A percentile compares a stretch with the other conserved stretches of the same genome.
Conservation (phyloP, 257 asterid genomes). For the Nicotiana obtusifolia region DNA sequence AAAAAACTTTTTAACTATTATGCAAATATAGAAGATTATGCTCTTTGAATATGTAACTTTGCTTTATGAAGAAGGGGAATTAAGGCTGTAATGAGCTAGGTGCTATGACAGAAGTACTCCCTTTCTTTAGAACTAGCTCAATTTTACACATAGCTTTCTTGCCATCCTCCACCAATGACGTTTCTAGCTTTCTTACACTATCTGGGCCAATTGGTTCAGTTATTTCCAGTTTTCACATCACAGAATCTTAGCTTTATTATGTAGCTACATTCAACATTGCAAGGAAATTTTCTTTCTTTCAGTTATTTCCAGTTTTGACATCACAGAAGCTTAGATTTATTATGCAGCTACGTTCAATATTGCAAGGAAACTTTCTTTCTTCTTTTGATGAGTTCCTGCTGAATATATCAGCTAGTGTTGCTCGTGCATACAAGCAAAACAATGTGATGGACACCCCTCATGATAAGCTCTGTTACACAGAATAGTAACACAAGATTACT, state of each 20-base stretch:
- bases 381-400: neutral
- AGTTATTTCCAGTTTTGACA: neutral
- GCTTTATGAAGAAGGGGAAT: neutral
- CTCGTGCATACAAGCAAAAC: neutral
- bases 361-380: neutral
- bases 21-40: neutral
- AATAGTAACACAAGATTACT: neutral
- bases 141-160: neutral
- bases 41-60: neutral
- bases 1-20: neutral
- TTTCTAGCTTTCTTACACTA: neutral
- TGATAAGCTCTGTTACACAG: neutral
- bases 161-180: neutral
- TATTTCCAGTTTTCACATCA: neutral
- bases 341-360: neutral
- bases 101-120: neutral
- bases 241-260: neutral
- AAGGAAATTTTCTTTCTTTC: neutral
- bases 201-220: neutral
- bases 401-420: neutral
- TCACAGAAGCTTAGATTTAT: neutral
- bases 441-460: neutral
- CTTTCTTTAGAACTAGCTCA: neutral
- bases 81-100: neutral
- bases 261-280: neutral